Evolutionary conservation across 331 rosid species (phyloP).

Genomic region (Acacia concinna): DNA sequence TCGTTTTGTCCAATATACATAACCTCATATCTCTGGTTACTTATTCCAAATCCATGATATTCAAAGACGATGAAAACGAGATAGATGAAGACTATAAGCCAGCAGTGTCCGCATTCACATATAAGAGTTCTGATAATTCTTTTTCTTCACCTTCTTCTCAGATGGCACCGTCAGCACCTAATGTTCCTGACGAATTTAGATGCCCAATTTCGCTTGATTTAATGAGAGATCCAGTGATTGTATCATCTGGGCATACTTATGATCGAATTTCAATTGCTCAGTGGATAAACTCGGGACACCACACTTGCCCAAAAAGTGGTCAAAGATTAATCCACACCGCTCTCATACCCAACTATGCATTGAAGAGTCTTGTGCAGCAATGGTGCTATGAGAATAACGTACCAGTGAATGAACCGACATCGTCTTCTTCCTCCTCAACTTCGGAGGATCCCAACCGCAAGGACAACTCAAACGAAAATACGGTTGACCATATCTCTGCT

Average conservation of each 20-base stretch:
- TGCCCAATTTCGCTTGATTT: constrained; percentile 88
- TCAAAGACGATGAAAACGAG: constrained; percentile 45
- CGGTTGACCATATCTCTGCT: constrained; percentile 71
- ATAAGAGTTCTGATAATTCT: constrained; percentile 40
- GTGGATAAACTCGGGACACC: constrained; percentile 93
- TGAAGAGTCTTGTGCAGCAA: constrained; percentile 78
- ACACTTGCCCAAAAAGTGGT: constrained; percentile 89
- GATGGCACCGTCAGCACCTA: constrained; percentile 32
- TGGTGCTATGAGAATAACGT: constrained; percentile 74
- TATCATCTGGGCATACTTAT: constrained; percentile 80
- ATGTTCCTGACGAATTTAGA: constrained; percentile 82
- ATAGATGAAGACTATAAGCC: constrained; percentile 43
- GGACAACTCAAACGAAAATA: constrained; percentile 30
- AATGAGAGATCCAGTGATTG: constrained; percentile 76
- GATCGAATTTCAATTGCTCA: constrained; percentile 75
- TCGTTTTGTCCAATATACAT: constrained; percentile 71
- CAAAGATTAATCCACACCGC: constrained; percentile 90
- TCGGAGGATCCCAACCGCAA: constrained; percentile 42
- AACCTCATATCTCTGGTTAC: constrained; percentile 69
- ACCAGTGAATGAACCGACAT: constrained; percentile 36
- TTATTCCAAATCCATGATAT: constrained; percentile 63
- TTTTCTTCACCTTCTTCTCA: constrained; percentile 67
- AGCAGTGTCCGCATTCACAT: constrained; percentile 34
- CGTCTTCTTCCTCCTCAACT: constrained; percentile 34
- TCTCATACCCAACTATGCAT: constrained; percentile 82